These are phyloP conservation scores for Entrophospora sp. DNA, from an alignment of 192 early-diverging fungal species.

Conservation along the genomic window DNA sequence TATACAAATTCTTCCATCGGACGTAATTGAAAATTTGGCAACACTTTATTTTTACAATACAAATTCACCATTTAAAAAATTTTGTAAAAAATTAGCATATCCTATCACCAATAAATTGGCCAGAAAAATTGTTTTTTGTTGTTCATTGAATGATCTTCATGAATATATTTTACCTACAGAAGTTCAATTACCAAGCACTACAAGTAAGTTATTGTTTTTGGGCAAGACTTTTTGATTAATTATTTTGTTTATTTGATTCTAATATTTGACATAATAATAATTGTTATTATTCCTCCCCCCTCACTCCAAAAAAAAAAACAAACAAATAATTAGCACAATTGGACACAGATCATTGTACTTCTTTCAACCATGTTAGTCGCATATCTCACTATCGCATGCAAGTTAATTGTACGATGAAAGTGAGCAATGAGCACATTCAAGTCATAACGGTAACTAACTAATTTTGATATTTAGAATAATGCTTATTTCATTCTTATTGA, in stretches of 20 bases:
- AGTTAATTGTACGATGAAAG: conserved; percentile 68
- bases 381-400: conserved; percentile 56
- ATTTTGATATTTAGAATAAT: too few species aligned
- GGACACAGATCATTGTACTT: conserved; percentile 56
- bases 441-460: conserved; percentile 52
- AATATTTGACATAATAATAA: neutral
- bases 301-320: too few species aligned
- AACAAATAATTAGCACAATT: conserved; percentile 53
- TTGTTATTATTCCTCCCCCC: neutral
- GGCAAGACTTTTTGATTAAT: neutral
- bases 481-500: neutral
- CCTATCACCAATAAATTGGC: conserved; percentile 43
- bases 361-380: conserved; percentile 58
- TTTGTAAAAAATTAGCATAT: conserved; percentile 45
- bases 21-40: conserved; percentile 53
- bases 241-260: neutral
- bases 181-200: conserved; percentile 66
- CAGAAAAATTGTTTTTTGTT: conserved; percentile 62
- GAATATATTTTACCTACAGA: conserved; percentile 68
- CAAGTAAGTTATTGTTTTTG: conserved; percentile 25
- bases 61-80: conserved; percentile 68
- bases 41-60: conserved; percentile 76
- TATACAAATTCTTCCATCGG: conserved; percentile 58
- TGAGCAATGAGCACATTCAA: conserved; percentile 75
- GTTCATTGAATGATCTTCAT: conserved; percentile 56